Evolutionary conservation across 108 stramenopile genomes (phyloP).

Genomic region (Epithemia pelagica): DNA sequence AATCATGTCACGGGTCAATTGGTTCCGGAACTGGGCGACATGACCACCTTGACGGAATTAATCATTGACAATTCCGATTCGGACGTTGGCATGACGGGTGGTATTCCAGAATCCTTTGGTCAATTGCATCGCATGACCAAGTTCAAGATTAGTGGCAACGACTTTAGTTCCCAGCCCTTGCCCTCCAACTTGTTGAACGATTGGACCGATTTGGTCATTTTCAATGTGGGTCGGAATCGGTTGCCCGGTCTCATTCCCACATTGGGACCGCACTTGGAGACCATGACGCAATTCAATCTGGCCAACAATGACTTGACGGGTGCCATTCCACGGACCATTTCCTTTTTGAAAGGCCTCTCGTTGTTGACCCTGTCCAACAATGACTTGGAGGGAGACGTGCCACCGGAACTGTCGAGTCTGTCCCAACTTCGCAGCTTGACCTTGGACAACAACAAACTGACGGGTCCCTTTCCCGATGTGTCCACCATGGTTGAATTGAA

Average conservation of each 20-base stretch:
- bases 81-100: background rate
- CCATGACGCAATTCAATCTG: conserved; percentile 3
- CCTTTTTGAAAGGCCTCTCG: background rate
- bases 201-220: background rate
- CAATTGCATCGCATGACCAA: background rate
- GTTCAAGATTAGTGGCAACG: background rate
- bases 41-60: background rate
- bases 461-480: conserved; percentile 1
- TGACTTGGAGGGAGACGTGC: background rate
- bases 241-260: background rate
- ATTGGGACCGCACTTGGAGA: background rate
- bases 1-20: background rate
- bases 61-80: background rate
- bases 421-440: background rate
- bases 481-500: conserved; percentile 10
- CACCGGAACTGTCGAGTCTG: background rate
- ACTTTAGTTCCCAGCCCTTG: background rate
- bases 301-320: conserved; percentile 14
- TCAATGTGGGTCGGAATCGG: background rate
- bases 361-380: background rate
- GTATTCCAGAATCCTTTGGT: background rate
- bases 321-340: conserved; percentile 4
- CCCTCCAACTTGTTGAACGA: background rate
- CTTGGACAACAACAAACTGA: background rate
- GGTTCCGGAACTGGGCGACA: background rate